Base-by-base conservation (phyloP, 2,329 filamentous ascomycete species). In the Cercospora sesami region DNA sequence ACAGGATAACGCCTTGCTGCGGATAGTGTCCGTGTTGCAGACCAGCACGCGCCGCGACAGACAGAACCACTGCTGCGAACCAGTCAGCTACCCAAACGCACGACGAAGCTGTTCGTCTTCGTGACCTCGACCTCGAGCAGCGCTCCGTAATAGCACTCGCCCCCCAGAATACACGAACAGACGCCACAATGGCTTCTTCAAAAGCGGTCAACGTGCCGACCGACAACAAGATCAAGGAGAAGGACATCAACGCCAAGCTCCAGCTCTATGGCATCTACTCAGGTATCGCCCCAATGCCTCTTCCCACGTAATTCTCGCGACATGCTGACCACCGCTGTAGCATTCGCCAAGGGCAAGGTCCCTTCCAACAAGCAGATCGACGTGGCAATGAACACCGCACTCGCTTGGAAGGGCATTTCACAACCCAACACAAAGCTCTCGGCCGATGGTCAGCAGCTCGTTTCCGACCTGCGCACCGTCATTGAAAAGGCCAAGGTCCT, bases 311-410 rank as follows among this genome's bases (percentile, higher is more conserved):
- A 31, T 73, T 87, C 87, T 89, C 69, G 83, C 60, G 18, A 18
- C 53, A 26, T 48, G 55, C 59, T 68, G 30, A 68, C 63, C 7
- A 61, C 5, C 16, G n/a, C 48, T 51, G 16, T 42, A 84, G 94
- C 93, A 63, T 97, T 98, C 80, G 86, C 91, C 78, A 87, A 89
- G 74, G 94, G 94, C 83, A 98, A 97, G 81, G 89, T 94, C 57
- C 94, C 94, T 71, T 96, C 94, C 76, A 97, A 97, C 81, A 92
- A 94, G 75, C 94, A 97, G 83, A 96, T 97, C 79, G 95, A 98
- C 83, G 86, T 97, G 60, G 94, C 95, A 30, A 82, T 99, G 78
- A 98, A 96, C 86, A 95, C 91, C 78, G 91, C 93, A 74, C 85
- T 97, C 61, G 84, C 85, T 36, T 94, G 91, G 73, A 89, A 86